phyloP scores from a whole-genome alignment of 371 early-diverging fungal species.

The Lichtheimia corymbifera region DNA sequence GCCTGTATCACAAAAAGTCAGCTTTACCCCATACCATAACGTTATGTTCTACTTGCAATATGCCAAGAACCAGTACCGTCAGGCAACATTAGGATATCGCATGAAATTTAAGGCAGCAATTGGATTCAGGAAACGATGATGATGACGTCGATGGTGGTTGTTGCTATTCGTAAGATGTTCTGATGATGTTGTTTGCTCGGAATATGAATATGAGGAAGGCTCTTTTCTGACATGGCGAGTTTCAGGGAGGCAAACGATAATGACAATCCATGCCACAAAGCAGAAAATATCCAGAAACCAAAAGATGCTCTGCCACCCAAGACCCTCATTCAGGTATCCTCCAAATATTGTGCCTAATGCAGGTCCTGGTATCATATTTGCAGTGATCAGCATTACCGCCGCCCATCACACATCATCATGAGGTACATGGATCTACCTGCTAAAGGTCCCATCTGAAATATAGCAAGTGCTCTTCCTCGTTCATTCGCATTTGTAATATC shows the following conservation, averaged over 20 bases:
- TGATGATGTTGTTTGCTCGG: neutral
- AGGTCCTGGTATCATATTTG: constrained; percentile 22
- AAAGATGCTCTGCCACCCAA: constrained; percentile 50
- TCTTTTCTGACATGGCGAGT: constrained; percentile 19
- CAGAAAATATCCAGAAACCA: constrained; percentile 40
- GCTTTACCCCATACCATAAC: no score
- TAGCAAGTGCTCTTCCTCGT: constrained; percentile 45
- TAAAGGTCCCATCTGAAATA: constrained; percentile 41
- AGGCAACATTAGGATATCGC: constrained; percentile 32
- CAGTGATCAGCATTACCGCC: constrained; percentile 17
- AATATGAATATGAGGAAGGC: no score
- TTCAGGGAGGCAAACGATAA: constrained; percentile 44
- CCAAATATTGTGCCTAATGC: constrained; percentile 44
- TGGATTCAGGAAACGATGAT: constrained; percentile 18
- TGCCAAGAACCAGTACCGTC: constrained; percentile 25
- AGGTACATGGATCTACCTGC: constrained; percentile 21
- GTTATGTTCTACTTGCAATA: constrained; percentile 50
- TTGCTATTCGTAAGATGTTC: neutral
- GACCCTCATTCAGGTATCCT: constrained; percentile 43
- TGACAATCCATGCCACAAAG: constrained; percentile 30
- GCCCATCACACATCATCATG: no score
- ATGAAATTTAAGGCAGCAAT: constrained; percentile 31
- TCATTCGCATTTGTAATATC: constrained; percentile 47
- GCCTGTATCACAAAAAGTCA: no score
- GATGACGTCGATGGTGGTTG: neutral